A percentile compares a stretch with the other conserved stretches of the same genome.
Evolutionary conservation across 306 rosid species (phyloP).

Genomic region (Trifolium fragiferum): DNA sequence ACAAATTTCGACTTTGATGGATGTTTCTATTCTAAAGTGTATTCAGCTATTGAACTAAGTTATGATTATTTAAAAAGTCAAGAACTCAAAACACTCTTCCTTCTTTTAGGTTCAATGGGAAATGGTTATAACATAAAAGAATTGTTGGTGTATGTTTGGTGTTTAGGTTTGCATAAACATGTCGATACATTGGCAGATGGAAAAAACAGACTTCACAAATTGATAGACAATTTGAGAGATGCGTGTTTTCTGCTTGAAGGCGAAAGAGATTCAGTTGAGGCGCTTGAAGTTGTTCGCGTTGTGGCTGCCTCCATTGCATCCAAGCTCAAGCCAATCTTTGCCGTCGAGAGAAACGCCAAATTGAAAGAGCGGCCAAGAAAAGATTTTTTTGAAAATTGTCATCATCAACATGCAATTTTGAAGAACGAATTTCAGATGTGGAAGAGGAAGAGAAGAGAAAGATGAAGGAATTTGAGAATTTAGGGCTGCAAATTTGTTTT

Average conservation of each 20-base stretch:
- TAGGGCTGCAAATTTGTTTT: too few species aligned
- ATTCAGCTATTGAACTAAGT: conserved; percentile 41
- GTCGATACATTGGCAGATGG: conserved; percentile 44
- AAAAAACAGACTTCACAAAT: conserved; percentile 43
- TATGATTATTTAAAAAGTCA: conserved; percentile 38
- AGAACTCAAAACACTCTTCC: conserved; percentile 45
- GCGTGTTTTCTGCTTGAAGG: conserved; percentile 45
- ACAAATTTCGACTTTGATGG: conserved; percentile 32
- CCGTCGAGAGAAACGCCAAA: conserved; percentile 6
- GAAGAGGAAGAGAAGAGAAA: too few species aligned
- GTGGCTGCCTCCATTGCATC: conserved; percentile 44
- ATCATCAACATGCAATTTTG: too few species aligned
- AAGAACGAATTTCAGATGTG: too few species aligned
- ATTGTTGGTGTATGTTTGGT: conserved; percentile 46
- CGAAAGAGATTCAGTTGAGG: conserved; percentile 1
- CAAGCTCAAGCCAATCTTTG: conserved; percentile 37
- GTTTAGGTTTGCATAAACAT: conserved; percentile 43
- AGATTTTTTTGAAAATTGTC: conserved; percentile 35
- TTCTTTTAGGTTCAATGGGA: conserved; percentile 45
- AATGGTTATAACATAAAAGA: conserved; percentile 20
- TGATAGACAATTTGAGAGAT: conserved; percentile 40
- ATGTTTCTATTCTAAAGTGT: conserved; percentile 24
- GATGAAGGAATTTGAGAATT: too few species aligned
- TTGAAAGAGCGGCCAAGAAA: conserved; percentile 44
- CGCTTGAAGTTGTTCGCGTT: conserved; percentile 28